Conservation (phyloP, 345 rosid species). For the Jatropha curcas region DNA sequence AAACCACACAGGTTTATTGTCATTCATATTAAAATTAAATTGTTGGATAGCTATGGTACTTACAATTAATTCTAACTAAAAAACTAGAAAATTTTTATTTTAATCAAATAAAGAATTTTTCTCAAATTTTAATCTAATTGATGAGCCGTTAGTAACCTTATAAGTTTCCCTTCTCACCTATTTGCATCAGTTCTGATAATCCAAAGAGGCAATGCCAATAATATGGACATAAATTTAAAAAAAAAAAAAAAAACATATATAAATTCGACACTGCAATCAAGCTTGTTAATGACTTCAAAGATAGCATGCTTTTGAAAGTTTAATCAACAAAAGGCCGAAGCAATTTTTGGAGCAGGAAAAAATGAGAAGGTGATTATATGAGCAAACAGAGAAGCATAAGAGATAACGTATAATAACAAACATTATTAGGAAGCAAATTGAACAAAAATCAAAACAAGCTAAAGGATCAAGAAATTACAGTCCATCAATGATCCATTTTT, state of each 20-base stretch:
- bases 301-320: background rate
- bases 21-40: too few relatives aligned
- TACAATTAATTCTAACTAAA: too few relatives aligned
- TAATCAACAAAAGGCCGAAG: background rate
- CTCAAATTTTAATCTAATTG: too few relatives aligned
- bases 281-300: background rate
- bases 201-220: background rate
- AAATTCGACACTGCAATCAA: background rate
- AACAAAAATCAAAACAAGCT: conserved; percentile 15
- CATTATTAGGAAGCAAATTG: background rate
- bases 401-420: background rate
- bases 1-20: too few relatives aligned
- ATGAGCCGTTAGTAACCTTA: too few relatives aligned
- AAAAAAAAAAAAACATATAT: too few relatives aligned
- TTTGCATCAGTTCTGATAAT: too few relatives aligned
- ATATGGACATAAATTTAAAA: background rate
- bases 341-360: background rate
- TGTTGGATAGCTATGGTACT: too few relatives aligned
- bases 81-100: too few relatives aligned
- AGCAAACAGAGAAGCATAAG: background rate
- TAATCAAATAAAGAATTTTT: too few relatives aligned
- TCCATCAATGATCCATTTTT: conserved; percentile 94
- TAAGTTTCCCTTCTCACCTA: too few relatives aligned
- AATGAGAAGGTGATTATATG: background rate
- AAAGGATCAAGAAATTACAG: conserved; percentile 61